Evolutionary conservation across 192 early-diverging fungal genomes (phyloP).

Genomic region (Phycomyces nitens): DNA sequence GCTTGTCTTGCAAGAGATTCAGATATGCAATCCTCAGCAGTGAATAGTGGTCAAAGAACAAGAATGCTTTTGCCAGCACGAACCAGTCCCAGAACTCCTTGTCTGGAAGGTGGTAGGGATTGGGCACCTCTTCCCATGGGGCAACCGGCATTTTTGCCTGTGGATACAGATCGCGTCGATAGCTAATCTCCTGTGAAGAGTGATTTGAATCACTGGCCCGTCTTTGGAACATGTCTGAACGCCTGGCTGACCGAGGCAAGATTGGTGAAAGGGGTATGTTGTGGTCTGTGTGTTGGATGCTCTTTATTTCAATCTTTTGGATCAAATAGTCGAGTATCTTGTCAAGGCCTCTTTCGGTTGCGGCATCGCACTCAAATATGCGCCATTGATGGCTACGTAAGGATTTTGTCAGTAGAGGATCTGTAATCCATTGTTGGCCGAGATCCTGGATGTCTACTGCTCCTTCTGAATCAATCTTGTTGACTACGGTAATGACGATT

Average conservation of each 20-base stretch:
- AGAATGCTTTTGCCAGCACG: slow-evolving; percentile 7
- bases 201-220: too few species aligned
- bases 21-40: slow-evolving; percentile 27
- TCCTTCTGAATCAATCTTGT: slow-evolving; percentile 20
- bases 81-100: slow-evolving; percentile 26
- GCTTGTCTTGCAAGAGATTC: slow-evolving; percentile 11
- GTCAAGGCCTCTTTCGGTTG: slow-evolving; percentile 17
- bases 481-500: slow-evolving; percentile 30
- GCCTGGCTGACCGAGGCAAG: neutral
- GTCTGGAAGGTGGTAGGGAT: slow-evolving; percentile 28
- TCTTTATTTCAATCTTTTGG: slow-evolving; percentile 7
- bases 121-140: slow-evolving; percentile 31
- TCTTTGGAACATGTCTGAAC: neutral
- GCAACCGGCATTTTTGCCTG: slow-evolving; percentile 22
- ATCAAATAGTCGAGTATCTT: slow-evolving; percentile 21
- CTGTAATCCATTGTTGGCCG: slow-evolving; percentile 27
- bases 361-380: slow-evolving; percentile 23
- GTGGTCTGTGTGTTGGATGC: too few species aligned
- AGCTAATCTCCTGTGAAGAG: slow-evolving; percentile 3
- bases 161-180: neutral
- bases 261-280: neutral
- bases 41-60: slow-evolving; percentile 30
- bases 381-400: slow-evolving; percentile 28
- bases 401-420: slow-evolving; percentile 8
- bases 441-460: slow-evolving; percentile 28